These are phyloP conservation scores for Tetrapisispora taiwanensis DNA, from an alignment of 805 yeast genomes.

Conservation along the genomic window DNA sequence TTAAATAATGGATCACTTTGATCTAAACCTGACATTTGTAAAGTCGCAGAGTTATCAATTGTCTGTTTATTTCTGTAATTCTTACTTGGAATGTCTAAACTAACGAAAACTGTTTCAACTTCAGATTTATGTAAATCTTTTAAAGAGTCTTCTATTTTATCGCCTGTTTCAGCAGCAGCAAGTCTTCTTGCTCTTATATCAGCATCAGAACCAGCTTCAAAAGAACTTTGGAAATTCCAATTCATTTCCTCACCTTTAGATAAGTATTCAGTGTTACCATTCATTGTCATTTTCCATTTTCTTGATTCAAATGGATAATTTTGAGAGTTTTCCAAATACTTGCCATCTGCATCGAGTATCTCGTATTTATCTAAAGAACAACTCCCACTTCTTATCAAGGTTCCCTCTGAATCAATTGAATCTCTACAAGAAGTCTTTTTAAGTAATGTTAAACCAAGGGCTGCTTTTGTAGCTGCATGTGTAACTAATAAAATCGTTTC, in stretches of 20 bases:
- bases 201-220: slow-evolving; percentile 85
- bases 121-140: slow-evolving; percentile 27
- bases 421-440: slow-evolving; percentile 44
- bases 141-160: not conserved
- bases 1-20: slow-evolving; percentile 46
- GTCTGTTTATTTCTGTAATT: slow-evolving; percentile 24
- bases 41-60: slow-evolving; percentile 32
- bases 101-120: slow-evolving; percentile 39
- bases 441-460: slow-evolving; percentile 68
- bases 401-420: slow-evolving; percentile 37
- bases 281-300: slow-evolving; percentile 53
- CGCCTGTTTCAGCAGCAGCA: slow-evolving; percentile 11
- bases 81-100: slow-evolving; percentile 41
- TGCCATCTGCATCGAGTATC: slow-evolving; percentile 12
- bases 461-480: slow-evolving; percentile 90
- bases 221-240: slow-evolving; percentile 71
- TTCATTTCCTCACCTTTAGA: slow-evolving; percentile 82
- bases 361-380: slow-evolving; percentile 69
- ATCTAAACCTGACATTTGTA: slow-evolving; percentile 49
- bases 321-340: slow-evolving; percentile 1
- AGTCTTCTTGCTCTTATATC: slow-evolving; percentile 52
- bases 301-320: slow-evolving; percentile 18
- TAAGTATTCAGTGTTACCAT: slow-evolving; percentile 67
- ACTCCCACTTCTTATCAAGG: slow-evolving; percentile 60
- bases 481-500: slow-evolving; percentile 64